Evolutionary conservation across 1,284 basidiomycete genomes (phyloP).

Genomic region (Melampsora medusae): DNA sequence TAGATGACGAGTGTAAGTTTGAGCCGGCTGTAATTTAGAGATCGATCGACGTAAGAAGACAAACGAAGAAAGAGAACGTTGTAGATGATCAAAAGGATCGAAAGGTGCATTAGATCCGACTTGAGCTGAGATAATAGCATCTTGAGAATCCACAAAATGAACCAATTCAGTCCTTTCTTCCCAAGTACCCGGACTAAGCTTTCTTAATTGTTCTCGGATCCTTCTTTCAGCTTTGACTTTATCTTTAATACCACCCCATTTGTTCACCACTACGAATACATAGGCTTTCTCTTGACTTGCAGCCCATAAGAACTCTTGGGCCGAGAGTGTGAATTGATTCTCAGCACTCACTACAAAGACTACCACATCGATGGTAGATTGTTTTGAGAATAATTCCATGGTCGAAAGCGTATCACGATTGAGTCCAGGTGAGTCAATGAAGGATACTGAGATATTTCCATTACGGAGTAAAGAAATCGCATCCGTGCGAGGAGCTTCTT

Average conservation of each 20-base stretch:
- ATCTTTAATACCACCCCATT: conserved; percentile 91
- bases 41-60: conserved; percentile 91
- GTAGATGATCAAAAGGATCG: conserved; percentile 78
- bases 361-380: conserved; percentile 97
- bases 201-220: conserved; percentile 90
- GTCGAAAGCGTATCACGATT: conserved; percentile 95
- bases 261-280: conserved; percentile 98
- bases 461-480: conserved; percentile 78
- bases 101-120: conserved; percentile 57
- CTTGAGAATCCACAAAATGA: conserved; percentile 92
- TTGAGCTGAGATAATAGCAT: conserved; percentile 52
- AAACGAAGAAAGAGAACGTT: conserved; percentile 88
- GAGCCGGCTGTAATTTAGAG: conserved; percentile 92
- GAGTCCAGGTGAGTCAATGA: conserved; percentile 96
- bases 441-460: conserved; percentile 92
- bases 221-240: conserved; percentile 86
- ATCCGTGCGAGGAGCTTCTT: conserved; percentile 54
- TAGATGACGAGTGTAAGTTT: conserved; percentile 85
- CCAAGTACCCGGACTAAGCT: conserved; percentile 85
- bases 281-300: conserved; percentile 97
- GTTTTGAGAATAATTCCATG: conserved; percentile 89
- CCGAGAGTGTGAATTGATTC: conserved; percentile 96
- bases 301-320: conserved; percentile 88
- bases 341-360: conserved; percentile 98
- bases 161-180: conserved; percentile 89